Base-by-base conservation (phyloP, 2,329 filamentous ascomycete genomes). In the Aspergillus caelatus region DNA sequence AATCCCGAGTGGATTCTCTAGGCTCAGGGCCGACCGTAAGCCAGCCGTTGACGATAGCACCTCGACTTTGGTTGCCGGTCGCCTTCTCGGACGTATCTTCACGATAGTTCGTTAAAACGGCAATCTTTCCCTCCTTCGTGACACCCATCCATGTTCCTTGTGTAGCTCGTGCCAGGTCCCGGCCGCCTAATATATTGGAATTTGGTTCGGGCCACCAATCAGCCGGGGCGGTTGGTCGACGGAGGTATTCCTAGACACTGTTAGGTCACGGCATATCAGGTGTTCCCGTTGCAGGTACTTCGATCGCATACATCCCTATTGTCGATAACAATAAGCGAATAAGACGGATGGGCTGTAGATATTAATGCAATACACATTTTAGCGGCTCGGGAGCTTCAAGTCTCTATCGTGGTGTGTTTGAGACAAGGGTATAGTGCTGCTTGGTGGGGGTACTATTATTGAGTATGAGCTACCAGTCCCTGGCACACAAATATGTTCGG, bases 331-430 rank as follows among this genome's bases (percentile, higher is more conserved):
- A 94, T 90, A 64, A 94, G 83, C 30, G 89, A 85, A 78, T 94
- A 94, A 68, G 85, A 82, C 11, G 91, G 91, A 74, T 94, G 91
- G 53, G 89, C 85, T 21, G 91, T 94, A 30, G 91, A 92, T 63
- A 92, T 81, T 53, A 94, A 82, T 56, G 88, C 89, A 79, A 94
- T 93, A 75, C 91, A 94, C 91, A 94, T 57, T 19, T 26, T 53
- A 39, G 30, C 19, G 32, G 46, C 16, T 19, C 19, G 30, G 39
- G 39, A 9, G 30, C 39, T 28, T 57, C 39, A n/a, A 16, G 43
- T 46, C 43, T n/a, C 23, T 46, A 46, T 19, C 19, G 39, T 41
- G 16, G 39, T 3, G 14, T 16, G 39, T n/a, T 19, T n/a, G 39
- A n/a, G 39, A n/a, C 39, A n/a, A 41, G 19, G 19, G 16, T 41